Evolutionary conservation across 495 filamentous ascomycete species (phyloP).

Genomic region (Podospora comata): DNA sequence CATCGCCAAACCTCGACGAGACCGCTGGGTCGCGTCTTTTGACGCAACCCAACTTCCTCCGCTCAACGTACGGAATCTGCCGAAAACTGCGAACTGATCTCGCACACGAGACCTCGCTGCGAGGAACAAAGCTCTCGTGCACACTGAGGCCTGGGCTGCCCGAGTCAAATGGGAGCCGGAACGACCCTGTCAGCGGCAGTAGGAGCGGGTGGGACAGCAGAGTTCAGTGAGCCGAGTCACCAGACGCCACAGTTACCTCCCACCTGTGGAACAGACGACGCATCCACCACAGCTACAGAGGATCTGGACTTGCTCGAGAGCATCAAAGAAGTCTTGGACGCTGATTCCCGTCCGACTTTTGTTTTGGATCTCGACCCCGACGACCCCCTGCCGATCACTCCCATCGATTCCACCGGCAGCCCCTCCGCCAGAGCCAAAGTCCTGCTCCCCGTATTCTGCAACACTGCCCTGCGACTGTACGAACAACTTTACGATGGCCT

Average conservation of each 20-base stretch:
- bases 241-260: not conserved
- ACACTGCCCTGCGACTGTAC: constrained; percentile 45
- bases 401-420: not conserved
- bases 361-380: constrained; percentile 54
- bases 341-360: constrained; percentile 61
- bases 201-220: not conserved
- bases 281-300: not conserved
- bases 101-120: not conserved
- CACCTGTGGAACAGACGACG: not conserved
- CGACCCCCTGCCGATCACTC: constrained; percentile 37
- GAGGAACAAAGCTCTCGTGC: not conserved
- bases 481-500: constrained; percentile 44
- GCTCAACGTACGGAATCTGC: not conserved
- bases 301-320: constrained; percentile 15
- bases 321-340: constrained; percentile 57
- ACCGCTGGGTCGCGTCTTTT: not conserved
- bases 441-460: constrained; percentile 50
- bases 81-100: not conserved
- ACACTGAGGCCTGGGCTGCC: not conserved
- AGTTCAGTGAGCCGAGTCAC: not conserved
- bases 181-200: not conserved
- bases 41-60: not conserved
- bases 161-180: not conserved
- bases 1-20: not conserved
- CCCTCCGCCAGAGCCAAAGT: constrained; percentile 24